phyloP scores from a whole-genome alignment of 306 rosid species.

The Trichosanthes truncata region DNA sequence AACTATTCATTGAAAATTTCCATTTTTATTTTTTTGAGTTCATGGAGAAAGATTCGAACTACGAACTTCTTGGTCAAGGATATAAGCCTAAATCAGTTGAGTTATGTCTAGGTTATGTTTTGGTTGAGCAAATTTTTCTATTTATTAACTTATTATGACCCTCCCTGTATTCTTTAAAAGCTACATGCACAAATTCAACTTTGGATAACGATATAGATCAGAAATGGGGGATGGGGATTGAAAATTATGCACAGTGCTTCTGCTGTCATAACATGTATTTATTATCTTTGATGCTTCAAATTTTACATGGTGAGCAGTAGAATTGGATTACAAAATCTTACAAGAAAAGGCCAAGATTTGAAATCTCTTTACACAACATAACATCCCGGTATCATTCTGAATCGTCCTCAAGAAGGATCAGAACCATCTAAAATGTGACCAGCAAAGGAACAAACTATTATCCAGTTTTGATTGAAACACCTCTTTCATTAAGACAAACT shows the following conservation, averaged over 20 bases:
- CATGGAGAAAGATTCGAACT: too few relatives aligned
- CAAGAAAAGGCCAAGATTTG: neutral
- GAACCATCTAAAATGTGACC: neutral
- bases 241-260: neutral
- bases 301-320: neutral
- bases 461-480: neutral
- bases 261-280: neutral
- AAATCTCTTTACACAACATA: constrained; percentile 4
- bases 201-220: neutral
- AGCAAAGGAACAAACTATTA: constrained; percentile 3
- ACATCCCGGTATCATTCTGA: neutral
- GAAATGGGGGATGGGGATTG: neutral
- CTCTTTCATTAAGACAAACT: neutral
- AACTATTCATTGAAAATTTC: neutral
- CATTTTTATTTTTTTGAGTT: too few relatives aligned
- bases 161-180: neutral
- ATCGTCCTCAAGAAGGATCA: neutral
- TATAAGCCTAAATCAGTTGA: too few relatives aligned
- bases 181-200: neutral
- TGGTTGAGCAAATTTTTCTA: too few relatives aligned
- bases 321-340: constrained; percentile 3
- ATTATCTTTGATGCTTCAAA: neutral
- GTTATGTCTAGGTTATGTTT: too few relatives aligned
- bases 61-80: too few relatives aligned
- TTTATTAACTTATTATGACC: neutral